A percentile compares a stretch with the other conserved stretches of the same genome.
Conservation (phyloP, 352 stramenopile species). For the Pythium utonaiense region DNA sequence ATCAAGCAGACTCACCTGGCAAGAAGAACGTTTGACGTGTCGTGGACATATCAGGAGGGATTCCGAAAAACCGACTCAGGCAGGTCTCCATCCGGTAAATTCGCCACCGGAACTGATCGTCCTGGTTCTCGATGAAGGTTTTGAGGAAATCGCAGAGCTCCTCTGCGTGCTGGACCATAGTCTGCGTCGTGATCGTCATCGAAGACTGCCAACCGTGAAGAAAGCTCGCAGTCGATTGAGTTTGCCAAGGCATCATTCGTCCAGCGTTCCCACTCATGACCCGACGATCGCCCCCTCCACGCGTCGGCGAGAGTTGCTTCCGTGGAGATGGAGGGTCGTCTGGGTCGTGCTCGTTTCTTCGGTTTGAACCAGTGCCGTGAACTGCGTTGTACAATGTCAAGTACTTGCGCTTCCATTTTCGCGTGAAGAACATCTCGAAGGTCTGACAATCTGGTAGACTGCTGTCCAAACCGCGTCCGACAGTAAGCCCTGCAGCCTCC, state of each 20-base stretch:
- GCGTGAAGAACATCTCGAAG: conserved; percentile 92
- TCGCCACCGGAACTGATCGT: conserved; percentile 70
- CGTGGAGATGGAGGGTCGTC: conserved; percentile 11
- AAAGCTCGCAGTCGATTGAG: conserved; percentile 10
- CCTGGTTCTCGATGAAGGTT: conserved; percentile 80
- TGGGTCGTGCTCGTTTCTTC: conserved; percentile 13
- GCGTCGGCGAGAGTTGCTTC: conserved; percentile 10
- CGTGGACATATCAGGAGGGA: conserved; percentile 66
- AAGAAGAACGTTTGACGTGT: conserved; percentile 67
- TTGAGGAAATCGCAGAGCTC: conserved; percentile 79
- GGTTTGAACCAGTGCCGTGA: conserved; percentile 6
- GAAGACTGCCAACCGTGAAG: conserved; percentile 16
- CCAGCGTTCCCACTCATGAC: neutral
- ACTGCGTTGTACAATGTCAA: conserved; percentile 49
- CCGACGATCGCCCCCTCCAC: conserved; percentile 2
- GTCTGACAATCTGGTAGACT: conserved; percentile 81
- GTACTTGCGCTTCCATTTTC: conserved; percentile 84
- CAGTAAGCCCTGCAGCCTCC: conserved; percentile 84
- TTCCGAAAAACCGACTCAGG: conserved; percentile 60
- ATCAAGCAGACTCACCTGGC: conserved; percentile 31
- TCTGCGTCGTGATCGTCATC: conserved; percentile 28
- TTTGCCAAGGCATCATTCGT: conserved; percentile 9
- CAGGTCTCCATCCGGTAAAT: conserved; percentile 80
- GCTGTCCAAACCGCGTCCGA: conserved; percentile 81
- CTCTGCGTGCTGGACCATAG: conserved; percentile 46